Conservation (phyloP, 2,329 filamentous ascomycete genomes). For the Colletotrichum sansevieriae region DNA sequence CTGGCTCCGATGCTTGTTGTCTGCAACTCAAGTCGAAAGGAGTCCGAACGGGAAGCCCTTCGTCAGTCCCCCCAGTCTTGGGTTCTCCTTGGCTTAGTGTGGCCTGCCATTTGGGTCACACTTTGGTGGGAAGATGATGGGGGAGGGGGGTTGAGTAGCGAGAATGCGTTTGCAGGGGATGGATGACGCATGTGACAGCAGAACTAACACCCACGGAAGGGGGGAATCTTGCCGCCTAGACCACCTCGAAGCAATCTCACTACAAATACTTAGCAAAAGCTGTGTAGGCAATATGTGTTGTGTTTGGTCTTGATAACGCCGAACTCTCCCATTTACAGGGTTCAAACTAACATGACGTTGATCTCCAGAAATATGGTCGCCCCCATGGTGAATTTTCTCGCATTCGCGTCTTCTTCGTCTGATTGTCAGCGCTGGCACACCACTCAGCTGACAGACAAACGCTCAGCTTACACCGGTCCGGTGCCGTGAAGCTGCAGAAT, state of each 20-base stretch:
- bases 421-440: too few relatives aligned
- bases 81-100: background rate
- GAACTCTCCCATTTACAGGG: background rate
- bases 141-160: background rate
- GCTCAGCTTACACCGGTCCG: background rate
- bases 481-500: too few relatives aligned
- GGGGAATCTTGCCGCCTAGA: slow-evolving; percentile 15
- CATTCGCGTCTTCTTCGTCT: too few relatives aligned
- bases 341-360: background rate
- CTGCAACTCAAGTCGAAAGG: slow-evolving; percentile 1
- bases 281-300: background rate
- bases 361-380: background rate
- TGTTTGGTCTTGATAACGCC: background rate
- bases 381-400: too few relatives aligned
- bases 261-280: slow-evolving; percentile 8
- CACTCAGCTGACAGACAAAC: too few relatives aligned
- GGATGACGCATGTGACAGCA: slow-evolving; percentile 33
- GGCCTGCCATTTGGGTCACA: background rate
- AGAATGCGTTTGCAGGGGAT: slow-evolving; percentile 20
- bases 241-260: slow-evolving; percentile 18
- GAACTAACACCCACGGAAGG: background rate
- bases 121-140: background rate
- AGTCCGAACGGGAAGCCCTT: background rate
- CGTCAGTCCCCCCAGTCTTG: slow-evolving; percentile 11
- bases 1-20: background rate